A percentile compares a stretch with the other conserved stretches of the same genome.
Evolutionary conservation across 805 yeast genomes (phyloP).

Genomic region (Lipomyces chichibuensis): DNA sequence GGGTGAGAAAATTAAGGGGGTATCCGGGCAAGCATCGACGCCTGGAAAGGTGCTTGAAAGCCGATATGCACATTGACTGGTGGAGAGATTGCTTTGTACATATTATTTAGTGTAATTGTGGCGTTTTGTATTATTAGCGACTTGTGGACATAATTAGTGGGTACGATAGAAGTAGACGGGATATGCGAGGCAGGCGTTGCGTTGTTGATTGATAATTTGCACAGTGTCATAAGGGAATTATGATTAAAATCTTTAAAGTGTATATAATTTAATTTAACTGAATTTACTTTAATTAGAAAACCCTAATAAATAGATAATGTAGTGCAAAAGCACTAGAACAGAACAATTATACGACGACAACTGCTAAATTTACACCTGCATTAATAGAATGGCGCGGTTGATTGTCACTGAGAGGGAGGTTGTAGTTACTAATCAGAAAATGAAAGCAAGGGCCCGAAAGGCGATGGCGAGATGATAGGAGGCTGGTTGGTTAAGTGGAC

Average conservation of each 20-base stretch:
- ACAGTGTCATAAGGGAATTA: background rate
- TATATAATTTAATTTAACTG: background rate
- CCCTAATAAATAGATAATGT: background rate
- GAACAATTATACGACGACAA: background rate
- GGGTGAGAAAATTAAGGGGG: background rate
- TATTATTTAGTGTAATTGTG: background rate
- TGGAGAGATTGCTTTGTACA: background rate
- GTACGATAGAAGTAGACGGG: background rate
- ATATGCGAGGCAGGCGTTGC: background rate
- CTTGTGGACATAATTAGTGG: background rate
- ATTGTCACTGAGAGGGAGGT: too few species aligned
- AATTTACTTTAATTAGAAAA: background rate
- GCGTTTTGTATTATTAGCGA: background rate
- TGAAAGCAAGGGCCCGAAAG: too few species aligned
- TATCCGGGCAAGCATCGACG: background rate
- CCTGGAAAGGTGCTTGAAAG: background rate
- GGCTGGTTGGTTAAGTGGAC: too few species aligned
- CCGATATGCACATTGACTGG: background rate
- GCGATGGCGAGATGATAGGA: too few species aligned
- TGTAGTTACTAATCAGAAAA: too few species aligned
- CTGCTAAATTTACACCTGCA: too few species aligned
- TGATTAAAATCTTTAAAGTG: too few species aligned
- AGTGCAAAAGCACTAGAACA: background rate
- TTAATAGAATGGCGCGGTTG: too few species aligned
- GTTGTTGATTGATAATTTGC: background rate